These are phyloP conservation scores for Fallopia convolvulus DNA, from an alignment of 148 eudicot genomes.

Conservation along the genomic window DNA sequence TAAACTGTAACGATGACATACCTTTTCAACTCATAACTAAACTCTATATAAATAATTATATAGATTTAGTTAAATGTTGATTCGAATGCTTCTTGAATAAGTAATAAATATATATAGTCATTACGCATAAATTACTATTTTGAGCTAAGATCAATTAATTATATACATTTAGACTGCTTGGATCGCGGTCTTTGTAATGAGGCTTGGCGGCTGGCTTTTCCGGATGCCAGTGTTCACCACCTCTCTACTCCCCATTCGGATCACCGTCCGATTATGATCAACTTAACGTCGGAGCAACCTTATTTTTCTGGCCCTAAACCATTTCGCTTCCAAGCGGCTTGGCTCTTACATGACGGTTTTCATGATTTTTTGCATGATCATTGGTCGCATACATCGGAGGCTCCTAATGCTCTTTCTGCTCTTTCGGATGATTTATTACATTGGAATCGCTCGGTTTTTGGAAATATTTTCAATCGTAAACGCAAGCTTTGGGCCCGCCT, in stretches of 20 bases:
- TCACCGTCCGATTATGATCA: not conserved
- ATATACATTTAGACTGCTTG: too few relatives aligned
- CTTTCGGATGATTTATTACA: not conserved
- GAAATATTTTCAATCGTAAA: not conserved
- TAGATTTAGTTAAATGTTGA: too few relatives aligned
- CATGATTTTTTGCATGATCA: not conserved
- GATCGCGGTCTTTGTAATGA: not conserved
- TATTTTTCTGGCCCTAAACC: too few relatives aligned
- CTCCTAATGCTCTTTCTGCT: too few relatives aligned
- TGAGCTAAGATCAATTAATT: too few relatives aligned
- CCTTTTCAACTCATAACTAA: too few relatives aligned
- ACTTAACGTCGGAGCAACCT: not conserved
- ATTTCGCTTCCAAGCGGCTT: not conserved
- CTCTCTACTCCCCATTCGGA: not conserved
- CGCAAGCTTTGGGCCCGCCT: not conserved
- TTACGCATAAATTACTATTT: too few relatives aligned
- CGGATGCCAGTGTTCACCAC: not conserved
- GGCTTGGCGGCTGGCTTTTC: not conserved
- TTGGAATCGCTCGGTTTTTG: not conserved
- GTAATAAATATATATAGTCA: too few relatives aligned
- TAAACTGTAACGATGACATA: too few relatives aligned
- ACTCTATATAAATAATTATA: too few relatives aligned
- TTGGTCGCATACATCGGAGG: not conserved
- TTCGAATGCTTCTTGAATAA: too few relatives aligned
- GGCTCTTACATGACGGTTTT: not conserved